phyloP scores from a whole-genome alignment of 805 yeast species.

The Ogataea angusta region DNA sequence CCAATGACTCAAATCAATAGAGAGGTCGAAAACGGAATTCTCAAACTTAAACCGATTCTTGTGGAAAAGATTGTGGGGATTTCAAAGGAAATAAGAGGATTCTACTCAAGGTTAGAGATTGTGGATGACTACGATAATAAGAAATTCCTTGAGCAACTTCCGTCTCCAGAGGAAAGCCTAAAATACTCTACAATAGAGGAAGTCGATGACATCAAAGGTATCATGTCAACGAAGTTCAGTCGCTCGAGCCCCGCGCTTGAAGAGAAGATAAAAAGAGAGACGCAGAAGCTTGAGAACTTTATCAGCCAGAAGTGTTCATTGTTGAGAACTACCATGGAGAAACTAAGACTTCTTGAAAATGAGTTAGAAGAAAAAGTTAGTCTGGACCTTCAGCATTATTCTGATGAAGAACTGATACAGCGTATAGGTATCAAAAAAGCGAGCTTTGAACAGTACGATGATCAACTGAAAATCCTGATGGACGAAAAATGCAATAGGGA shows the following conservation, averaged over 20 bases:
- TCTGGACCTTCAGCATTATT: constrained; percentile 9
- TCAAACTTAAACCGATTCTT: constrained; percentile 25
- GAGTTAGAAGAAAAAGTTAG: constrained; percentile 14
- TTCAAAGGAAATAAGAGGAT: constrained; percentile 22
- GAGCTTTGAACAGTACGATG: constrained; percentile 15
- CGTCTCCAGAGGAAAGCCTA: constrained; percentile 25
- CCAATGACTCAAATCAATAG: constrained; percentile 23
- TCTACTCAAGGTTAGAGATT: constrained; percentile 22
- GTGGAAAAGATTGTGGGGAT: constrained; percentile 23
- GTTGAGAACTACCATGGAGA: constrained; percentile 13
- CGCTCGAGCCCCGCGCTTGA: constrained; percentile 25
- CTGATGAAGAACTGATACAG: constrained; percentile 18
- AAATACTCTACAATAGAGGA: constrained; percentile 14
- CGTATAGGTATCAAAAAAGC: constrained; percentile 25
- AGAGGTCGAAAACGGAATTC: constrained; percentile 24
- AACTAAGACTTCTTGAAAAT: neutral
- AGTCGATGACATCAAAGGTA: constrained; percentile 25
- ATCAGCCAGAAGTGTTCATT: constrained; percentile 22
- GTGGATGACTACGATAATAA: constrained; percentile 20
- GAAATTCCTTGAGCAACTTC: constrained; percentile 22
- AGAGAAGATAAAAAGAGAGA: constrained; percentile 29
- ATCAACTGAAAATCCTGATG: constrained; percentile 21
- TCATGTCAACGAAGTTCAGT: constrained; percentile 28
- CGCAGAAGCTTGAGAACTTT: constrained; percentile 23
- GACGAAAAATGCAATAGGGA: constrained; percentile 37